phyloP scores from a whole-genome alignment of 2,329 filamentous ascomycete genomes.

The Xylariaceae sp. region DNA sequence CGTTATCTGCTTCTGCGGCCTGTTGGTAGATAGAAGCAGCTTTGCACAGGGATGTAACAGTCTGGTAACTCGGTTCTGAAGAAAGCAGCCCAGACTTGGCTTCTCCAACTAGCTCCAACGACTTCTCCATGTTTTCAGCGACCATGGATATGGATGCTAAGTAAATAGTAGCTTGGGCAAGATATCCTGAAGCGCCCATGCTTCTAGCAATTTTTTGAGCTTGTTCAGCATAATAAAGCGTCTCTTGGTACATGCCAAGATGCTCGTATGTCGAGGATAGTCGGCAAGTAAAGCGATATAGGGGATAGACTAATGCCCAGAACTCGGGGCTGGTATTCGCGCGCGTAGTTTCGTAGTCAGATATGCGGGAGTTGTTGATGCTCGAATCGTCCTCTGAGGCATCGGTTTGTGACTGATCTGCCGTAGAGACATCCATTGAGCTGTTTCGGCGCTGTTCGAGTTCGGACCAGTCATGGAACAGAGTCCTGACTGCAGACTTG shows the following conservation, averaged over 20 bases:
- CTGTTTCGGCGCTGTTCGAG: constrained; percentile 39
- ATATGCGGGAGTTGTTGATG: constrained; percentile 27
- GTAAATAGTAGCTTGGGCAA: constrained; percentile 51
- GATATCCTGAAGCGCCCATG: constrained; percentile 57
- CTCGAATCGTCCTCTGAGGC: constrained; percentile 27
- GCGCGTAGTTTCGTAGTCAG: constrained; percentile 21
- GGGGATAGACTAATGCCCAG: constrained; percentile 71
- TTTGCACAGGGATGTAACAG: constrained; percentile 48
- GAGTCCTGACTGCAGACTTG: constrained; percentile 50
- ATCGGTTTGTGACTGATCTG: constrained; percentile 28
- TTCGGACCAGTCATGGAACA: constrained; percentile 52
- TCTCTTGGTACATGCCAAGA: constrained; percentile 82
- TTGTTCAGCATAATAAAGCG: constrained; percentile 80
- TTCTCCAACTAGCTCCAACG: constrained; percentile 49
- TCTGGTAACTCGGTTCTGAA: constrained; percentile 40
- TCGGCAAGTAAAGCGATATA: constrained; percentile 67
- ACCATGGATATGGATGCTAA: constrained; percentile 51
- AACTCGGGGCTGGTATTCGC: constrained; percentile 57
- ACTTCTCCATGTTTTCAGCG: constrained; percentile 55
- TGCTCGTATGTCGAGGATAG: constrained; percentile 76
- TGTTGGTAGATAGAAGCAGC: constrained; percentile 53
- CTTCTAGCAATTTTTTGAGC: constrained; percentile 69
- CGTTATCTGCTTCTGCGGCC: constrained; percentile 41
- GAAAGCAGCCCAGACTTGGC: constrained; percentile 48
- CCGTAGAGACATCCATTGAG: constrained; percentile 16